Base-by-base conservation (phyloP, 2,329 filamentous ascomycete species). In the Fusarium napiforme region DNA sequence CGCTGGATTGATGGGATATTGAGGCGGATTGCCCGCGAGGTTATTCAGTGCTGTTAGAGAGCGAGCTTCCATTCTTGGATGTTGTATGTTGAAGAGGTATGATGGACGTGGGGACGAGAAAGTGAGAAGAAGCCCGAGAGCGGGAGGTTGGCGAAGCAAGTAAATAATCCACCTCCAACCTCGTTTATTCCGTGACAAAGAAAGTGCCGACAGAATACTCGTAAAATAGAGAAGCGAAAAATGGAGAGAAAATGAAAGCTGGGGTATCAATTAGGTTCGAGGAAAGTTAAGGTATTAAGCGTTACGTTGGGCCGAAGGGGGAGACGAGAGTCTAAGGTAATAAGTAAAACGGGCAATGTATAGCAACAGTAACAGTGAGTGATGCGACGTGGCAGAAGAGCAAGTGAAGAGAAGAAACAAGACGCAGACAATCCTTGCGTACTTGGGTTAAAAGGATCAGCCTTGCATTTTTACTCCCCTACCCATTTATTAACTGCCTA, bases 21-120 rank as follows among this genome's bases (percentile, higher is more conserved):
- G 89, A 52, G 96, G 96, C 46, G 96, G 96, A 78, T 97, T 94
- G 58, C 93, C 89, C 71, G 96, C 96, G 71, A 98, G 89, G 46
- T 89, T 85, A 73, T 94, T 96, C 73, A 99, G 88, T 60, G 90
- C 87, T 60, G 93, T 93, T 49, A 98, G 86, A 50, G 96, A 98
- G 77, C 89, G 91, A 75, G 96, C 96, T 86, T 97, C 93, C 77
- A 96, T 87, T 87, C 39, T 53, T 62, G 62, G 55, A 49, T 53
- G 57, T 70, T 64, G 62, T 43, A 47, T 26, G 52, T 64, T 67
- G 57, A 30, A 55, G 39, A 40, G 34, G 47, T 65, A 39, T 47
- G 36, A 49, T 57, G 30, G 16, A 39, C 30, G 68, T 61, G 69
- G 72, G 64, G 72, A 65, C 30, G 43, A 57, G 34, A 60, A 60